A percentile compares a stretch with the other conserved stretches of the same genome.
Conservation (phyloP, 2,329 filamentous ascomycete species). For the Curvularia sp. region DNA sequence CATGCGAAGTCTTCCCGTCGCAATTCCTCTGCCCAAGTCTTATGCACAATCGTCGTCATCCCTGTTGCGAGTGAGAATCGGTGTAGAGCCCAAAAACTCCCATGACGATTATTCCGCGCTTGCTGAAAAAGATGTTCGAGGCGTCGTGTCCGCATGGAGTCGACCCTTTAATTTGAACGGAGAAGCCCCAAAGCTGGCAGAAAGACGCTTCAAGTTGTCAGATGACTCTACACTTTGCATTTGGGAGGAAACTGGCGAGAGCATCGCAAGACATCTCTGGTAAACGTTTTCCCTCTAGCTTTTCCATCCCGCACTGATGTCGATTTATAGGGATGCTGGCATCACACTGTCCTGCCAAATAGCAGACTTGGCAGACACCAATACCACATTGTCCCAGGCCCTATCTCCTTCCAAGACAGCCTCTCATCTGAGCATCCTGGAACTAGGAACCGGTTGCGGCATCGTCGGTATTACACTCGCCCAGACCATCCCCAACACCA, state of each 20-base stretch:
- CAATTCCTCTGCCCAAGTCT: constrained; percentile 52
- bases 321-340: constrained; percentile 61
- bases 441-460: constrained; percentile 73
- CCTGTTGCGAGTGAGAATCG: constrained; percentile 53
- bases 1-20: constrained; percentile 55
- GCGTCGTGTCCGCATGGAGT: constrained; percentile 67
- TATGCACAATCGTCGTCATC: constrained; percentile 44
- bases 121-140: constrained; percentile 44
- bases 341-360: constrained; percentile 64
- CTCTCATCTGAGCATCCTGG: constrained; percentile 57
- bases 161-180: constrained; percentile 51
- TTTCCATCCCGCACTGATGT: constrained; percentile 6
- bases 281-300: constrained; percentile 41
- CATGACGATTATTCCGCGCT: constrained; percentile 42
- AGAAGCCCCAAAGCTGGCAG: constrained; percentile 61
- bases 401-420: constrained; percentile 5
- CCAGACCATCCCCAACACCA: constrained; percentile 59
- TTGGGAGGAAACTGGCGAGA: constrained; percentile 75
- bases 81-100: constrained; percentile 36
- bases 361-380: constrained; percentile 50
- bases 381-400: constrained; percentile 8
- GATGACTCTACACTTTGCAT: constrained; percentile 57
- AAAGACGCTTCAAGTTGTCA: constrained; percentile 61
- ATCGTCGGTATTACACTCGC: constrained; percentile 70
- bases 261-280: constrained; percentile 76